phyloP scores from a whole-genome alignment of 2,329 filamentous ascomycete species.

The Metarhizium album region DNA sequence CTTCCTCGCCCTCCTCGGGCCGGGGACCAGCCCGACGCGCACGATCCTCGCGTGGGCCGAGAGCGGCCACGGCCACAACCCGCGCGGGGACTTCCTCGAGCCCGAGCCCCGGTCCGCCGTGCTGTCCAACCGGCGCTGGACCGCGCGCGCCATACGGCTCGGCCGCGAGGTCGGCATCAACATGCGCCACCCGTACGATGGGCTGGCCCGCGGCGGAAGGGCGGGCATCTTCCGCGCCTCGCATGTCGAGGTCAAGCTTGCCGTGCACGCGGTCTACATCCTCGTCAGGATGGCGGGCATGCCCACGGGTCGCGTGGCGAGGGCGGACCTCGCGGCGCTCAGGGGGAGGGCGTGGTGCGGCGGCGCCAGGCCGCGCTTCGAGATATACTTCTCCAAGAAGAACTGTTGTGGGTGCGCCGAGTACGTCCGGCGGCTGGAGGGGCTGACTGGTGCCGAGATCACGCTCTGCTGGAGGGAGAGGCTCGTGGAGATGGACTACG shows the following conservation, averaged over 20 bases:
- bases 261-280: slow-evolving; percentile 19
- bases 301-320: slow-evolving; percentile 12
- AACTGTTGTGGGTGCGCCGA: slow-evolving; percentile 19
- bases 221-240: slow-evolving; percentile 21
- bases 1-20: slow-evolving; percentile 17
- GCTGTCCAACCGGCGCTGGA: slow-evolving; percentile 23
- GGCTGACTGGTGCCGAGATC: slow-evolving; percentile 17
- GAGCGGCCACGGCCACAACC: slow-evolving; percentile 22
- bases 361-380: slow-evolving; percentile 18
- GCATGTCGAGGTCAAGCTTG: slow-evolving; percentile 31
- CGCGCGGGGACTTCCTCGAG: slow-evolving; percentile 20
- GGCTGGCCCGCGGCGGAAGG: background rate
- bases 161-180: slow-evolving; percentile 18
- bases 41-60: slow-evolving; percentile 22
- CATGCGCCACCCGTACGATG: slow-evolving; percentile 20
- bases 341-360: slow-evolving; percentile 14
- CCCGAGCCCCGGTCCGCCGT: slow-evolving; percentile 5
- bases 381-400: slow-evolving; percentile 25
- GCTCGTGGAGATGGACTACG: slow-evolving; percentile 18
- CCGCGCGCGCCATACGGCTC: slow-evolving; percentile 17
- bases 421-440: slow-evolving; percentile 15
- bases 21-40: slow-evolving; percentile 8
- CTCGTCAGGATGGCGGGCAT: slow-evolving; percentile 18
- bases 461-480: slow-evolving; percentile 18
- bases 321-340: slow-evolving; percentile 14